Percentiles rank a stretch among this genome's conserved stretches.
Evolutionary conservation across 176 grass and related monocot species (phyloP).

Genomic region (Phragmites australis): DNA sequence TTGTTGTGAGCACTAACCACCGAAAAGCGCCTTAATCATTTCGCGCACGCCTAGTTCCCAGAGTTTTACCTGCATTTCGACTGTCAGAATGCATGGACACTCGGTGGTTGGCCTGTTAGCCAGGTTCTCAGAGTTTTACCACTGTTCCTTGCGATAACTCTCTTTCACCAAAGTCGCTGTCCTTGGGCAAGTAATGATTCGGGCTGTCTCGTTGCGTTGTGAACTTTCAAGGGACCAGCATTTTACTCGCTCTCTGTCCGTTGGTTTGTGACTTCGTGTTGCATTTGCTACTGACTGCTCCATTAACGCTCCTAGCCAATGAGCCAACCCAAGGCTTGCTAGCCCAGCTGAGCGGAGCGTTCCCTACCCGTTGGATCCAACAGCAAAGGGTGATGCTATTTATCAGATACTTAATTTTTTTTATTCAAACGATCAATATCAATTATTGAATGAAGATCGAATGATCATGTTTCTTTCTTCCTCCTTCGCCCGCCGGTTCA

Average conservation of each 20-base stretch:
- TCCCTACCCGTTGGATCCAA: slow-evolving; percentile 6
- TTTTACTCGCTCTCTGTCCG: neutral
- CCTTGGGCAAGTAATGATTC: neutral
- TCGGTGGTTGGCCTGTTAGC: neutral
- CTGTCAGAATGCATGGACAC: neutral
- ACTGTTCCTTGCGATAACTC: slow-evolving; percentile 19
- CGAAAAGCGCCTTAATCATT: slow-evolving; percentile 9
- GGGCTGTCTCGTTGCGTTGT: neutral
- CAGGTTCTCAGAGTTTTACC: too few relatives aligned
- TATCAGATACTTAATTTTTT: too few relatives aligned
- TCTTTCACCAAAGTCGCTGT: slow-evolving; percentile 8
- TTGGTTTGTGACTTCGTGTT: neutral
- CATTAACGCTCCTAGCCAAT: neutral
- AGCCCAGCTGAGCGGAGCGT: neutral
- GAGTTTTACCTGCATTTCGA: neutral
- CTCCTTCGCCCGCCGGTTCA: too few relatives aligned
- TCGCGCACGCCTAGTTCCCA: neutral
- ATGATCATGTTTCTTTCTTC: too few relatives aligned
- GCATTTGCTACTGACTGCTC: neutral
- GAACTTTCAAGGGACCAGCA: neutral
- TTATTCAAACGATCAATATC: too few relatives aligned
- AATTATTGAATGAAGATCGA: too few relatives aligned
- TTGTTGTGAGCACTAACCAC: neutral
- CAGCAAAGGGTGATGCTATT: too few relatives aligned
- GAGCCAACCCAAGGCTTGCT: neutral